Evolutionary conservation across 352 stramenopile species (phyloP).

Genomic region (Pythium myriotylum): DNA sequence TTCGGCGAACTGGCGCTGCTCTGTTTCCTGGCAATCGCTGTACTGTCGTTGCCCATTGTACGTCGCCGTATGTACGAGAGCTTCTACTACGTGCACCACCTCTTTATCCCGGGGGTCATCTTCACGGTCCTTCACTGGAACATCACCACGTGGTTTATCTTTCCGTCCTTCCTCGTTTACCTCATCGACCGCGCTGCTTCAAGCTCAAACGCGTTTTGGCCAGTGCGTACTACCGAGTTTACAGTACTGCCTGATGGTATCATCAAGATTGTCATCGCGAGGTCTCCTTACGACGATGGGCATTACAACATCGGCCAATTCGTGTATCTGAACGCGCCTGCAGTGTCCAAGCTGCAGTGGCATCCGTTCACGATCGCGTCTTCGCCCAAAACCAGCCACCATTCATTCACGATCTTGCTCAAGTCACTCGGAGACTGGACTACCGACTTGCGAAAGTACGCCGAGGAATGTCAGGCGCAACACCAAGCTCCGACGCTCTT

Average conservation of each 20-base stretch:
- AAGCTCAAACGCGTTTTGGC: conserved; percentile 24
- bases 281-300: conserved; percentile 18
- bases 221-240: conserved; percentile 30
- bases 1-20: conserved; percentile 42
- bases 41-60: conserved; percentile 37
- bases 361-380: conserved; percentile 53
- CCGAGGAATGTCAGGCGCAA: conserved; percentile 31
- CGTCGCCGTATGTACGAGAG: conserved; percentile 38
- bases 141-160: conserved; percentile 36
- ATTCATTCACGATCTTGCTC: conserved; percentile 37
- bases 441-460: conserved; percentile 27
- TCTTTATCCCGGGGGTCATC: conserved; percentile 40
- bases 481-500: conserved; percentile 12
- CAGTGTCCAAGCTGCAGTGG: conserved; percentile 51
- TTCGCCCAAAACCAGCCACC: conserved; percentile 25
- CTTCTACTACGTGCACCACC: conserved; percentile 47
- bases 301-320: conserved; percentile 41
- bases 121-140: conserved; percentile 48
- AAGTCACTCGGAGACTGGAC: conserved; percentile 54
- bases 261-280: conserved; percentile 40
- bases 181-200: conserved; percentile 34
- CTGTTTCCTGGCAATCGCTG: conserved; percentile 36
- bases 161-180: conserved; percentile 42
- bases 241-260: conserved; percentile 27
- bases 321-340: conserved; percentile 44